Conservation (phyloP, 2,329 filamentous ascomycete genomes). For the Blumeriella jaapii region DNA sequence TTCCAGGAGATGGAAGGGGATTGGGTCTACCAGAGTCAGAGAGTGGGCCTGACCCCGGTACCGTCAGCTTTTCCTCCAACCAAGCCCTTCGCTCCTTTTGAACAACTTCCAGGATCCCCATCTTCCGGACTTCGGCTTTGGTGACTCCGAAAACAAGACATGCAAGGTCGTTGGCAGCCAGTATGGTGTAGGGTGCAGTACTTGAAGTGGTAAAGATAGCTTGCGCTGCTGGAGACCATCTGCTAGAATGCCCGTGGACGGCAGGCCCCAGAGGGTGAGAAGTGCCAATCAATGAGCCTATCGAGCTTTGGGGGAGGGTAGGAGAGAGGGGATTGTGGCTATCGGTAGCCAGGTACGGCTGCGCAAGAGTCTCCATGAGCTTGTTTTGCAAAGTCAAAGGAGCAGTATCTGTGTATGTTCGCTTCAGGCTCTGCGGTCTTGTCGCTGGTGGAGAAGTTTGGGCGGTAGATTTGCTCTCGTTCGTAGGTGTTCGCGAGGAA, state of each 20-base stretch:
- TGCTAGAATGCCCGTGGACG: slow-evolving; percentile 79
- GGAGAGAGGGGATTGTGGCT: slow-evolving; percentile 32
- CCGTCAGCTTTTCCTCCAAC: slow-evolving; percentile 74
- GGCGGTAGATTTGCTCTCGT: slow-evolving; percentile 42
- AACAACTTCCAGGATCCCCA: slow-evolving; percentile 92
- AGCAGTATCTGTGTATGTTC: slow-evolving; percentile 77
- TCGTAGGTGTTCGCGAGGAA: slow-evolving; percentile 43
- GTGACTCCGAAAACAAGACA: slow-evolving; percentile 98
- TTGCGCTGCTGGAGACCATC: slow-evolving; percentile 84
- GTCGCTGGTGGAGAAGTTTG: slow-evolving; percentile 43
- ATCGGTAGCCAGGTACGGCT: slow-evolving; percentile 44
- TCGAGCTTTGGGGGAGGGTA: slow-evolving; percentile 28
- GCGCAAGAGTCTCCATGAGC: slow-evolving; percentile 73
- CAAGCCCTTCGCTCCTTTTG: slow-evolving; percentile 79
- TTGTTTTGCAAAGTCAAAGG: slow-evolving; percentile 67
- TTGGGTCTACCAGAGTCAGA: slow-evolving; percentile 15
- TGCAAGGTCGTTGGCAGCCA: slow-evolving; percentile 90
- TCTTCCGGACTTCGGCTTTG: slow-evolving; percentile 84
- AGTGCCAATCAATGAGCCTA: slow-evolving; percentile 24
- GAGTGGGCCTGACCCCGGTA: slow-evolving; percentile 41
- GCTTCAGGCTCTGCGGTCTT: slow-evolving; percentile 60
- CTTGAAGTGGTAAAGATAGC: slow-evolving; percentile 97
- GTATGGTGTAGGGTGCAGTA: slow-evolving; percentile 84
- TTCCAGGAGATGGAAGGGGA: slow-evolving; percentile 13
- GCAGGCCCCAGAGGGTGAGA: slow-evolving; percentile 36